Conservation (phyloP, 495 filamentous ascomycete species). For the Oidiodendron maius region DNA sequence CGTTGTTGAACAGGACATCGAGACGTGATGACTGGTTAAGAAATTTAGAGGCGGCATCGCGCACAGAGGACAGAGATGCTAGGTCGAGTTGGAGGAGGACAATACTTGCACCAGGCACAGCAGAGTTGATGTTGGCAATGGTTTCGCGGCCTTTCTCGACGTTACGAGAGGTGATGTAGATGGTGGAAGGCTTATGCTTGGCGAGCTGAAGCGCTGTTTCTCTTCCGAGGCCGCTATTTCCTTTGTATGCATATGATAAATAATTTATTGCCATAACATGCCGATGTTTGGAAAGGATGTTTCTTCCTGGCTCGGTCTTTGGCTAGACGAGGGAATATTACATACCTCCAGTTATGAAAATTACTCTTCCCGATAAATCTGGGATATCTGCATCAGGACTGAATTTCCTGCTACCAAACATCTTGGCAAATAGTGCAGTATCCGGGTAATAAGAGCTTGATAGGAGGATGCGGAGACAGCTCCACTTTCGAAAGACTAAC, state of each 20-base stretch:
- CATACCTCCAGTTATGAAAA: slow-evolving; percentile 56
- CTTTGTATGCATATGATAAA: slow-evolving; percentile 23
- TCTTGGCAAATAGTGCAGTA: no score
- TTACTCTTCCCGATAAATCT: slow-evolving; percentile 48
- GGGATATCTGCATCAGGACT: slow-evolving; percentile 51
- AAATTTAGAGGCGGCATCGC: slow-evolving; percentile 11
- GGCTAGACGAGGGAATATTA: no score
- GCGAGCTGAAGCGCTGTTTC: slow-evolving; percentile 56
- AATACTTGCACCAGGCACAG: slow-evolving; percentile 23
- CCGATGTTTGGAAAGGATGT: neutral
- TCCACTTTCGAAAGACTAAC: no score
- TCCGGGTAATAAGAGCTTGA: no score
- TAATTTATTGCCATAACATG: neutral
- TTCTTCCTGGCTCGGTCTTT: no score
- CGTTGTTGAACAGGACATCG: slow-evolving; percentile 62
- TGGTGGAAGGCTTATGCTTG: slow-evolving; percentile 49
- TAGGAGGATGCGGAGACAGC: no score
- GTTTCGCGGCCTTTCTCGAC: slow-evolving; percentile 42
- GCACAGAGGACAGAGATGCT: slow-evolving; percentile 13
- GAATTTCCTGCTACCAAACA: slow-evolving; percentile 23
- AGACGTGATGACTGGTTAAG: slow-evolving; percentile 19
- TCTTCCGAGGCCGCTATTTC: slow-evolving; percentile 61
- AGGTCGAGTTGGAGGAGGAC: slow-evolving; percentile 16
- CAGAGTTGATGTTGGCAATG: slow-evolving; percentile 40
- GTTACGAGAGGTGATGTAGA: slow-evolving; percentile 57